A percentile compares a stretch with the other conserved stretches of the same genome.
These are phyloP conservation scores for Cutaneotrichosporon dermatis DNA, from an alignment of 1,284 basidiomycete species.

Conservation along the genomic window DNA sequence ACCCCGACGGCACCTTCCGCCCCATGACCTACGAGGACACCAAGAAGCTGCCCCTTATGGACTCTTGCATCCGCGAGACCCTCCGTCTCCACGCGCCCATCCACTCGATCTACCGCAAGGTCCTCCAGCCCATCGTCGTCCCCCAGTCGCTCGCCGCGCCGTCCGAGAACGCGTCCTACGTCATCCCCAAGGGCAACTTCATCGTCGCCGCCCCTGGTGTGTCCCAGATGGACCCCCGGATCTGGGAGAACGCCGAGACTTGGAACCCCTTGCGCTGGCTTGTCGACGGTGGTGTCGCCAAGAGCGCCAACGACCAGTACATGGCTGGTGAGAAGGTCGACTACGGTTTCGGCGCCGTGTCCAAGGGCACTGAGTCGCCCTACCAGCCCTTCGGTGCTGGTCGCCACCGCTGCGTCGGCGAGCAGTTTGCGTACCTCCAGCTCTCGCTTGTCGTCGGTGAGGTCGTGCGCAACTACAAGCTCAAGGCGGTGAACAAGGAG, in stretches of 20 bases:
- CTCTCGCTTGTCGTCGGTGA: constrained; percentile 78
- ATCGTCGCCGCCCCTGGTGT: constrained; percentile 87
- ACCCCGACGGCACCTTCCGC: constrained; percentile 73
- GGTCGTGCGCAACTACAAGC: constrained; percentile 69
- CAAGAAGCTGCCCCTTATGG: constrained; percentile 74
- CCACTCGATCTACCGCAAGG: constrained; percentile 73
- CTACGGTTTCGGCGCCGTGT: constrained; percentile 90
- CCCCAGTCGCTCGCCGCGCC: constrained; percentile 76
- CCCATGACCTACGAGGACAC: constrained; percentile 83
- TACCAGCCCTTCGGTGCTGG: constrained; percentile 98
- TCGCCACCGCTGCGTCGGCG: constrained; percentile 60
- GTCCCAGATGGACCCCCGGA: constrained; percentile 75
- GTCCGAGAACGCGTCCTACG: constrained; percentile 63
- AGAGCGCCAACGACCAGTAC: constrained; percentile 69
- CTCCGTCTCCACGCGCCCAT: constrained; percentile 89
- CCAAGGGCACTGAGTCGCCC: constrained; percentile 82
- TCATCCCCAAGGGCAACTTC: constrained; percentile 87
- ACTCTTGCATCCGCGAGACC: constrained; percentile 87
- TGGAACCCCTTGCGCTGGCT: constrained; percentile 87
- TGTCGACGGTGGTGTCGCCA: constrained; percentile 70
- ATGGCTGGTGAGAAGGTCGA: constrained; percentile 79
- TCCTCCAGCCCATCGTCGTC: constrained; percentile 76
- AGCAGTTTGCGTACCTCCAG: constrained; percentile 85
- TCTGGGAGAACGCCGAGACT: constrained; percentile 69
- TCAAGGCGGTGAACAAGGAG: constrained; percentile 59